phyloP scores from a whole-genome alignment of 2,329 filamentous ascomycete species.

The Xylariaceae sp. region DNA sequence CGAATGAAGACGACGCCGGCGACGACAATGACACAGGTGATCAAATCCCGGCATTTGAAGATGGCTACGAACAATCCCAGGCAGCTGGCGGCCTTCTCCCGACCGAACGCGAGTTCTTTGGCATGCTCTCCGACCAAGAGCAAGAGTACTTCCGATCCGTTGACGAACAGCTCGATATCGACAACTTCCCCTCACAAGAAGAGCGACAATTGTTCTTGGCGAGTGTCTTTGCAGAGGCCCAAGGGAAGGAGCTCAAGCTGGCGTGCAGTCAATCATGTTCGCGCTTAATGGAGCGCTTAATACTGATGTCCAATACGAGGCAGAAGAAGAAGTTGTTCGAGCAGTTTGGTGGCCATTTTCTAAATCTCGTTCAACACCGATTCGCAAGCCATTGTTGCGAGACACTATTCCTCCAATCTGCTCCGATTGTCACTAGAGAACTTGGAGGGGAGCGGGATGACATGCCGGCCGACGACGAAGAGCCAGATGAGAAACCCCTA shows the following conservation, averaged over 20 bases:
- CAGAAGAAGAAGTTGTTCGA: constrained; percentile 90
- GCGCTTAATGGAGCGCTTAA: constrained; percentile 87
- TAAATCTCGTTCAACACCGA: constrained; percentile 89
- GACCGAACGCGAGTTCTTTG: constrained; percentile 80
- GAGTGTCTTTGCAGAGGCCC: constrained; percentile 85
- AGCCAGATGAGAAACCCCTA: constrained; percentile 55
- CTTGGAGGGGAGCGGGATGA: constrained; percentile 59
- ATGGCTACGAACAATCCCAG: constrained; percentile 32
- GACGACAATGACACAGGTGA: constrained; percentile 15
- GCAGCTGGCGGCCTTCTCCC: constrained; percentile 20
- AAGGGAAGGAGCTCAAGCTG: constrained; percentile 93
- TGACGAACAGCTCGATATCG: constrained; percentile 87
- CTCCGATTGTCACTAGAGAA: constrained; percentile 79
- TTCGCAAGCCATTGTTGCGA: constrained; percentile 98
- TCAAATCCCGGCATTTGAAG: constrained; percentile 31
- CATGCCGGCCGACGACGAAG: constrained; percentile 48
- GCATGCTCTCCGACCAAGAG: constrained; percentile 89
- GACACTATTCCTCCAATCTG: constrained; percentile 84
- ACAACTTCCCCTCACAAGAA: constrained; percentile 82
- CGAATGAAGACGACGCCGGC: constrained; percentile 32
- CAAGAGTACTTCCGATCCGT: constrained; percentile 94
- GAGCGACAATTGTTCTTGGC: constrained; percentile 75
- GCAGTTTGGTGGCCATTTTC: constrained; percentile 85
- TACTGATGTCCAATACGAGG: constrained; percentile 75
- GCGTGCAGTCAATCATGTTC: constrained; percentile 96